phyloP scores from a whole-genome alignment of 139 green algal species.

The Dunaliella primolecta region DNA sequence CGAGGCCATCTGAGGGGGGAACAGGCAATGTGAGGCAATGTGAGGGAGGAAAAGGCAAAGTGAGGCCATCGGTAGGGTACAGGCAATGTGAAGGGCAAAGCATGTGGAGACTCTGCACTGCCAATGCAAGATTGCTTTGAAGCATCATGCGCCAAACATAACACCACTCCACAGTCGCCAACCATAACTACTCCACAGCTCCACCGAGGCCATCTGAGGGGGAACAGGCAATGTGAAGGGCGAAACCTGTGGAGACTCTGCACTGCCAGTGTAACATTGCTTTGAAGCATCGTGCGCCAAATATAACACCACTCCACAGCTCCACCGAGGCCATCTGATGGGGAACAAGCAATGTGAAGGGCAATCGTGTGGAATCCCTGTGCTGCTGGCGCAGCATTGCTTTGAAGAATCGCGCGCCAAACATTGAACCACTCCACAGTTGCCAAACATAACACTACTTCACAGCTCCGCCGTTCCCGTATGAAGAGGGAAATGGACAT shows the following conservation, averaged over 20 bases:
- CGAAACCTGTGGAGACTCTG: too few species aligned
- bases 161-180: neutral
- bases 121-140: neutral
- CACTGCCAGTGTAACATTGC: neutral
- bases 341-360: too few species aligned
- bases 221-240: too few species aligned
- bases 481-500: too few species aligned
- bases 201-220: constrained; percentile 7
- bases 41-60: too few species aligned
- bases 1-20: neutral
- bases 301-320: constrained; percentile 9
- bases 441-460: too few species aligned
- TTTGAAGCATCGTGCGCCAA: neutral
- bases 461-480: too few species aligned
- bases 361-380: too few species aligned
- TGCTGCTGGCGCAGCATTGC: neutral
- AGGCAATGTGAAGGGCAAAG: too few species aligned
- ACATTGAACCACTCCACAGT: too few species aligned
- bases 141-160: neutral
- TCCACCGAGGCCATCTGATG: constrained; percentile 8
- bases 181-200: constrained; percentile 43
- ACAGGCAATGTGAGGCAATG: too few species aligned
- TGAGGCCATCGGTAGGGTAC: too few species aligned
- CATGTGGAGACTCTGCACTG: neutral
- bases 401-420: neutral